These are phyloP conservation scores for Ceratobasidium sp. DNA, from an alignment of 1,284 basidiomycete genomes.

Conservation along the genomic window DNA sequence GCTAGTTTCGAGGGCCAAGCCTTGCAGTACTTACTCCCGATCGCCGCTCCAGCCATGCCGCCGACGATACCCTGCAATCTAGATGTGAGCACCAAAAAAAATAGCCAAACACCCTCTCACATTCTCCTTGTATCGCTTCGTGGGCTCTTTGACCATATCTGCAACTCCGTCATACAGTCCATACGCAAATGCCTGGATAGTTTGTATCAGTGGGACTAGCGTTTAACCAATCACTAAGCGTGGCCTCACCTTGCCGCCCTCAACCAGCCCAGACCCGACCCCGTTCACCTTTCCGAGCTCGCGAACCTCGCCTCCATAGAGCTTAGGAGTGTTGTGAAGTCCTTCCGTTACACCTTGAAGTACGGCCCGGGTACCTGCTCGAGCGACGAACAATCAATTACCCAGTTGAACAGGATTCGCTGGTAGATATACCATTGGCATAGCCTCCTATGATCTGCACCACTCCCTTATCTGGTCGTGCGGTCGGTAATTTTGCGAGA, in stretches of 20 bases:
- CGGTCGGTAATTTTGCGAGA: conserved; percentile 44
- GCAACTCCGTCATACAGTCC: conserved; percentile 64
- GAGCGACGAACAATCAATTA: conserved; percentile 16
- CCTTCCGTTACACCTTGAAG: conserved; percentile 60
- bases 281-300: conserved; percentile 58
- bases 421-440: conserved; percentile 55
- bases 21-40: conserved; percentile 58
- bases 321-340: conserved; percentile 59
- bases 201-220: conserved; percentile 52
- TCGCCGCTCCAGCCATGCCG: conserved; percentile 62
- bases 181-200: conserved; percentile 53
- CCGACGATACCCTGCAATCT: conserved; percentile 56
- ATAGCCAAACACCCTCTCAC: not conserved
- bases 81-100: not conserved
- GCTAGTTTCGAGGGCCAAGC: not conserved
- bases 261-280: conserved; percentile 60
- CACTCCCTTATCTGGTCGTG: conserved; percentile 58
- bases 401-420: too few relatives aligned
- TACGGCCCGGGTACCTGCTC: conserved; percentile 59
- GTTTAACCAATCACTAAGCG: conserved; percentile 60
- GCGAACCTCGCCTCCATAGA: conserved; percentile 61
- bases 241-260: conserved; percentile 59
- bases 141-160: conserved; percentile 62
- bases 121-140: conserved; percentile 53
- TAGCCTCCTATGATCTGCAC: conserved; percentile 61